Percentiles rank a stretch among this genome's conserved stretches.
These are phyloP conservation scores for Ophiostoma ulmi DNA, from an alignment of 2,329 filamentous ascomycete species.

Conservation along the genomic window DNA sequence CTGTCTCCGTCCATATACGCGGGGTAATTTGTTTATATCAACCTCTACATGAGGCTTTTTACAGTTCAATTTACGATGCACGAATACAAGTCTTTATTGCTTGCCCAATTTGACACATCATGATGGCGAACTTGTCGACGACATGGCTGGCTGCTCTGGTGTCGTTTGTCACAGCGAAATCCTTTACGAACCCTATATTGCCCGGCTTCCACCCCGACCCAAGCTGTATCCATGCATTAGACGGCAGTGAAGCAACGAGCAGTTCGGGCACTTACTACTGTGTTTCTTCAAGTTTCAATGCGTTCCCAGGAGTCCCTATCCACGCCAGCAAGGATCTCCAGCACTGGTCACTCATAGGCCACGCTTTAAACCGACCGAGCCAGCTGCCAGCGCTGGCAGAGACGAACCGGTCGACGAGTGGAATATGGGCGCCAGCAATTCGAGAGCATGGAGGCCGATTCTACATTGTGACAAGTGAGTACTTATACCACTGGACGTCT, in stretches of 20 bases:
- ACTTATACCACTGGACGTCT: rapidly evolving
- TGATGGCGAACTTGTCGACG: background rate
- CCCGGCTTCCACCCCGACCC: background rate
- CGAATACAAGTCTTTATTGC: background rate
- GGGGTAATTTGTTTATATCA: background rate
- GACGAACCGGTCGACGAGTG: background rate
- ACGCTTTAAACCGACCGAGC: background rate
- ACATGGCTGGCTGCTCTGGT: background rate
- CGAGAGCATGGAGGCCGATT: background rate
- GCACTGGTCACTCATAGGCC: background rate
- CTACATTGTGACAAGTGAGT: background rate
- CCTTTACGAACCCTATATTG: background rate
- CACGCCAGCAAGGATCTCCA: background rate
- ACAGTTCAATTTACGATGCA: background rate
- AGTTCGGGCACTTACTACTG: background rate
- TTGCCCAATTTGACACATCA: background rate
- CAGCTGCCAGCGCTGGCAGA: background rate
- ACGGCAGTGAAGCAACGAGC: background rate
- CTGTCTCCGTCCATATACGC: background rate
- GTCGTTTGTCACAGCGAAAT: background rate
- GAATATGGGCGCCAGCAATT: background rate
- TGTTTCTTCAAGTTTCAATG: background rate
- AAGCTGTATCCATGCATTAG: background rate
- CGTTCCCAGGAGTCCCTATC: background rate
- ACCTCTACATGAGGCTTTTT: background rate